A percentile compares a stretch with the other conserved stretches of the same genome.
phyloP scores from a whole-genome alignment of 805 yeast species.

The Candida taoyuanica region DNA sequence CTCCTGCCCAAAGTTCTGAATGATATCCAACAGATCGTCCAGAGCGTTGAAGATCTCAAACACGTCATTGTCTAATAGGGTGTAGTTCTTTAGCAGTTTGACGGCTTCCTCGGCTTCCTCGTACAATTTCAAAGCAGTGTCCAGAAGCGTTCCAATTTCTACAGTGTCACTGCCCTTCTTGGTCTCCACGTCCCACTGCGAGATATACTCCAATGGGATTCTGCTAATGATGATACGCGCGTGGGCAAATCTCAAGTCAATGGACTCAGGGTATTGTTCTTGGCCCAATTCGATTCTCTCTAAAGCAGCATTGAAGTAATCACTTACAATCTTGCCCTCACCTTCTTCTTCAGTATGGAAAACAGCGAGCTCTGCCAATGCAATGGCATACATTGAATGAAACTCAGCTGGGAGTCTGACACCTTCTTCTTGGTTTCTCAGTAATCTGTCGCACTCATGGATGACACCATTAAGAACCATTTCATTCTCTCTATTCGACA shows the following conservation, averaged over 20 bases:
- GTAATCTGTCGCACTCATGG: constrained; percentile 85
- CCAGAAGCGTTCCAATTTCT: constrained; percentile 33
- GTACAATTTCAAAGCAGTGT: constrained; percentile 43
- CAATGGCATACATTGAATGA: constrained; percentile 69
- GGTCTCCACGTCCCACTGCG: constrained; percentile 43
- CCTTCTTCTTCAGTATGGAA: constrained; percentile 45
- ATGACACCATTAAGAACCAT: constrained; percentile 73
- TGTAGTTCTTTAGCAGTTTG: constrained; percentile 24
- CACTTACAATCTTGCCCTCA: constrained; percentile 38
- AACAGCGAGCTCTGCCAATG: constrained; percentile 59
- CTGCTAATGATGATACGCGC: constrained; percentile 52
- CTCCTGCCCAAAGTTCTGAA: constrained; percentile 59
- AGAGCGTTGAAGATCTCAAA: constrained; percentile 52
- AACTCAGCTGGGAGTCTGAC: constrained; percentile 44
- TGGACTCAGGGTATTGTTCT: constrained; percentile 41
- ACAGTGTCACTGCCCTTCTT: constrained; percentile 30
- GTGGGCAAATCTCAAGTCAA: constrained; percentile 46
- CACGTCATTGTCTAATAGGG: constrained; percentile 36
- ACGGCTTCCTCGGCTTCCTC: constrained; percentile 35
- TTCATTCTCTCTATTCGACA: constrained; percentile 56
- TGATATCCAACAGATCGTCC: constrained; percentile 65
- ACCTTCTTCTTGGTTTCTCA: constrained; percentile 38
- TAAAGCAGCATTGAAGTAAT: constrained; percentile 63
- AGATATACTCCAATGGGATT: constrained; percentile 54
- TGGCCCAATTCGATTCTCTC: constrained; percentile 65